phyloP scores from a whole-genome alignment of 495 filamentous ascomycete species.

The Platismatia glauca region DNA sequence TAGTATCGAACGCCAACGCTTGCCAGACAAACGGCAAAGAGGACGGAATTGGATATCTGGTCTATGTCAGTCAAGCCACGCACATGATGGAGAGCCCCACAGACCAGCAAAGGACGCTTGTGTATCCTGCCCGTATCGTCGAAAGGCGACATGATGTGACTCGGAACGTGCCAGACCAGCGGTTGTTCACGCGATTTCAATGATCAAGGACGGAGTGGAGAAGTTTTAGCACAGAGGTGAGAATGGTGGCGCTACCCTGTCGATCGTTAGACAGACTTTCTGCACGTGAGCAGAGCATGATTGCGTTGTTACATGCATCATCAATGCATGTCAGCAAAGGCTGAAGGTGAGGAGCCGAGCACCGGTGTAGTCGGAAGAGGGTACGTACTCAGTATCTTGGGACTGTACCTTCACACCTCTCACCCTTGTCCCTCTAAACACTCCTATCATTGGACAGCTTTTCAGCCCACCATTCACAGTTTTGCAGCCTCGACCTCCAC shows the following conservation, averaged over 20 bases:
- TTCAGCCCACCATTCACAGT: neutral
- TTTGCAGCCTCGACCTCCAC: neutral
- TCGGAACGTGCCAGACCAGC: neutral
- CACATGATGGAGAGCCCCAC: neutral
- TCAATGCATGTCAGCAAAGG: neutral
- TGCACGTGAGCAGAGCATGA: neutral
- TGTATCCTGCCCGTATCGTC: neutral
- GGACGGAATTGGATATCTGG: conserved; percentile 11
- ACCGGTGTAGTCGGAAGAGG: neutral
- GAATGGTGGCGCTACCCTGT: neutral
- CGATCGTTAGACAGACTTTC: neutral
- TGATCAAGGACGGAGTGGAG: neutral
- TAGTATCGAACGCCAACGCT: conserved; percentile 16
- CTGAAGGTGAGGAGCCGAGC: neutral
- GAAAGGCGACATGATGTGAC: neutral
- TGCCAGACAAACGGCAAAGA: conserved; percentile 13
- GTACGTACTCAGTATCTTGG: neutral
- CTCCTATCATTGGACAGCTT: neutral
- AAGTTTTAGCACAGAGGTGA: neutral
- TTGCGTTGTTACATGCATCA: neutral
- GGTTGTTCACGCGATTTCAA: neutral
- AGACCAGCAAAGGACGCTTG: neutral
- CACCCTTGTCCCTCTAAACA: neutral
- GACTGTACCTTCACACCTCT: too few relatives aligned
- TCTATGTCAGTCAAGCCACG: neutral